phyloP scores from a whole-genome alignment of 164 flowering plant species.

The Tinospora cordifolia region DNA sequence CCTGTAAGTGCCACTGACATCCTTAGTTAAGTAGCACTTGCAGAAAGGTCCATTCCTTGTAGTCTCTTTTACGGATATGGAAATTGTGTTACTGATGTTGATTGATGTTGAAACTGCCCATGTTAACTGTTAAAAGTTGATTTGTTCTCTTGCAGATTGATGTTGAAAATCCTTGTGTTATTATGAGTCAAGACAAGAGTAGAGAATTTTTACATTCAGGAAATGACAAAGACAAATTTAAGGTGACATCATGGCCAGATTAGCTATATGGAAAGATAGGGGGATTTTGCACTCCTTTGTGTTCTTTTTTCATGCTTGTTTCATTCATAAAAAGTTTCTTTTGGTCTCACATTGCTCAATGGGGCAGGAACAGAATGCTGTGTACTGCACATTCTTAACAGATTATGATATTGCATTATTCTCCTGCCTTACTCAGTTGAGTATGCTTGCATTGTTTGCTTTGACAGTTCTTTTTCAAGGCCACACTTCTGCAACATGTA shows the following conservation, averaged over 20 bases:
- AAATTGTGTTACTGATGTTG: constrained; percentile 26
- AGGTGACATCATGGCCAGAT: constrained; percentile 34
- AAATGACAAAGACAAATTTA: constrained; percentile 85
- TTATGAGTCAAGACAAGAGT: constrained; percentile 98
- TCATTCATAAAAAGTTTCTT: not conserved
- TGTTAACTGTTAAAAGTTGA: constrained; percentile 23
- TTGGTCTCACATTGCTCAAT: not conserved
- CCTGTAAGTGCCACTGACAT: not conserved
- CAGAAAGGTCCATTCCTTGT: not conserved
- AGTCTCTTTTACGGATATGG: not conserved
- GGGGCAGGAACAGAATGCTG: not conserved
- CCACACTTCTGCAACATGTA: constrained; percentile 91
- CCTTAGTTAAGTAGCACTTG: not conserved
- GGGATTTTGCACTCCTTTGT: not conserved
- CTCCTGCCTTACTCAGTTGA: not conserved
- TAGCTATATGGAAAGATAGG: not conserved
- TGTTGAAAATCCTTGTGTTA: constrained; percentile 98
- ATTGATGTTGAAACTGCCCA: constrained; percentile 99
- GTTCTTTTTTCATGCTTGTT: not conserved
- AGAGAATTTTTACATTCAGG: constrained; percentile 98
- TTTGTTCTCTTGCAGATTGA: constrained; percentile 60
- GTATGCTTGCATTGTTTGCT: constrained; percentile 13
- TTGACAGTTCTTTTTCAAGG: constrained; percentile 86
- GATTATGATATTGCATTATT: not conserved
- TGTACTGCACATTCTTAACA: not conserved